Evolutionary conservation across 139 green algal genomes (phyloP).

Genomic region (Asterochloris erici): DNA sequence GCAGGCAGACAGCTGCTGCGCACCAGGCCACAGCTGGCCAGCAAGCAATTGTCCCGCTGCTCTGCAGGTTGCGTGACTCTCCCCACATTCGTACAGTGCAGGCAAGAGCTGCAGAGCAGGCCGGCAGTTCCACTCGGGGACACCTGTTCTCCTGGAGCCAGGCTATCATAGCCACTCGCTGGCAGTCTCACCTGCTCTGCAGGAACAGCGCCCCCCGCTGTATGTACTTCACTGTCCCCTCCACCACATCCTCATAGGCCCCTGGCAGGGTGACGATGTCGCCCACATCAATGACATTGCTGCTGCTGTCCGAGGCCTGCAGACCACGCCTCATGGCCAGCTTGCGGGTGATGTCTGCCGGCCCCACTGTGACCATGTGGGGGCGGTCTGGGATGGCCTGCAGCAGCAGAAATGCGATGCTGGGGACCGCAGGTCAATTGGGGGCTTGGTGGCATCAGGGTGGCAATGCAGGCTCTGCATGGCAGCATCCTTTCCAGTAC

Average conservation of each 20-base stretch:
- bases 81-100: too few species aligned
- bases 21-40: too few species aligned
- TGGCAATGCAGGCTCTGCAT: too few species aligned
- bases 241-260: slow-evolving; percentile 41
- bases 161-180: too few species aligned
- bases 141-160: too few species aligned
- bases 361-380: slow-evolving; percentile 65
- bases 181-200: slow-evolving; percentile 26
- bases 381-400: slow-evolving; percentile 58
- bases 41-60: too few species aligned
- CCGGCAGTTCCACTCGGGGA: too few species aligned
- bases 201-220: slow-evolving; percentile 71
- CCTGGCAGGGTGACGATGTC: slow-evolving; percentile 61
- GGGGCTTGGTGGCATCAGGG: background rate
- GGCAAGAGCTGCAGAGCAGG: too few species aligned
- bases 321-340: slow-evolving; percentile 32
- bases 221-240: slow-evolving; percentile 78
- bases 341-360: slow-evolving; percentile 84
- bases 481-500: too few species aligned
- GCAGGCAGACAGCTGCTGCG: too few species aligned
- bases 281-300: slow-evolving; percentile 17
- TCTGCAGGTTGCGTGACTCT: too few species aligned
- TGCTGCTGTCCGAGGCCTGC: background rate
- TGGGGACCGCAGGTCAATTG: background rate
- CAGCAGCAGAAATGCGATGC: slow-evolving; percentile 4